Percentiles rank a stretch among this genome's conserved stretches.
Conservation (phyloP, 257 asterid species). For the Rubia yunnanensis region DNA sequence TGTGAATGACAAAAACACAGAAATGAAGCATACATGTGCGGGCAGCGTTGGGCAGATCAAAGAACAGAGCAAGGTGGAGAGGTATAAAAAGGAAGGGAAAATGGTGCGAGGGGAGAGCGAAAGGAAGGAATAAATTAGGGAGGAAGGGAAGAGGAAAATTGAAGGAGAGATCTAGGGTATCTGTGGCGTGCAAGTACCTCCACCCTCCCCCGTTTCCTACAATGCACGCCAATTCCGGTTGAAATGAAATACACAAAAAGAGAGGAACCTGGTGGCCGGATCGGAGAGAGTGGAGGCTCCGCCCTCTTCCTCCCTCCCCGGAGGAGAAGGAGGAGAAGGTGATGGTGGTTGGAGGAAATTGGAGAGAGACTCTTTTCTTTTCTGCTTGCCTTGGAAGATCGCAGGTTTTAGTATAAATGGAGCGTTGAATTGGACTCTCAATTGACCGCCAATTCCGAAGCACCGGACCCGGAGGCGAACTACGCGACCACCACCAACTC, state of each 20-base stretch:
- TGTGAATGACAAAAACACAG: neutral
- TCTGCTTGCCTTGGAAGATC: neutral
- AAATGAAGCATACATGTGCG: neutral
- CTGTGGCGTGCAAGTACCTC: conserved; percentile 92
- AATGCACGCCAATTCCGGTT: conserved; percentile 68
- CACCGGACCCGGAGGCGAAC: neutral
- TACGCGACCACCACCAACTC: conserved; percentile 1
- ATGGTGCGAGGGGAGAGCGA: conserved; percentile 7
- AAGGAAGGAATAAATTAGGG: conserved; percentile 66
- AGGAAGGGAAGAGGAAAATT: conserved; percentile 51
- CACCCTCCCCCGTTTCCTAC: conserved; percentile 53
- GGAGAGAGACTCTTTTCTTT: neutral
- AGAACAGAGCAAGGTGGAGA: too few relatives aligned
- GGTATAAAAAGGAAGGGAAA: neutral
- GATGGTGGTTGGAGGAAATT: neutral
- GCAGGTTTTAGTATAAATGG: conserved; percentile 4
- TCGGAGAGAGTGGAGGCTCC: conserved; percentile 20
- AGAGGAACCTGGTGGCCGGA: conserved; percentile 5
- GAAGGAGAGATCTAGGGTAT: conserved; percentile 62
- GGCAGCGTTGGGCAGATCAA: neutral
- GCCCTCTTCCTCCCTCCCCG: conserved; percentile 3
- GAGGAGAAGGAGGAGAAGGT: conserved; percentile 6
- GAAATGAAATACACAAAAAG: neutral
- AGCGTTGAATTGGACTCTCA: conserved; percentile 9
- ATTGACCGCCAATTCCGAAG: neutral